Evolutionary conservation across 305 asterid genomes (phyloP), one percentile per base, ranked within the genome.

Genomic region (Solanum hybrid): DNA sequence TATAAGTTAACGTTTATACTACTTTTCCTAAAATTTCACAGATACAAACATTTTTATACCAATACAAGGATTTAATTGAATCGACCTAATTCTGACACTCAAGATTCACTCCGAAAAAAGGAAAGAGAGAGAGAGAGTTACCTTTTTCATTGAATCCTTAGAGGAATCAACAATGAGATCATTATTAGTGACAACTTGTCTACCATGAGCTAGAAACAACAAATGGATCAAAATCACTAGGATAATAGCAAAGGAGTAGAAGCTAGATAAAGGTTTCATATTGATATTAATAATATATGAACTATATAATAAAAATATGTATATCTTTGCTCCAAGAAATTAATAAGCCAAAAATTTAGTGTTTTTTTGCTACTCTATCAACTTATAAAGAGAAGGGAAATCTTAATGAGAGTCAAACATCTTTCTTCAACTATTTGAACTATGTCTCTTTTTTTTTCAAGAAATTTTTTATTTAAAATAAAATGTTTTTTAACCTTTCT

Each of bases 101-200:
- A 29, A 46, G 6, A 0, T 42, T 24, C 20, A 1, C 18, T 35
- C 22, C 26, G 11, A 3, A 3, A 14, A 13, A 40, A 8, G 5
- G 4, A 39, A 26, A 26, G 37, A 46, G 14, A 40, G 61, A 79
- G 35, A 26, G 28, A 39, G 61, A n/a, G 33, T 39, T 87, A 87
- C 89, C 89, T 18, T 82, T 37, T 87, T 29, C 39, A 87, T 16
- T 18, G 73, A 87, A 87, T 87, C 82, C 29, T 61, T 3, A 28
- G 89, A 87, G 20, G 89, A 73, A 87, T 87, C 84, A 37, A 71
- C 89, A 71, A 36, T 74, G 31, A 87, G 4, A 87, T 34, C 81
- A 86, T 71, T 87, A 35, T 61, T 29, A 64, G 67, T 6, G 28
- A 64, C 39, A 87, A 36, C n/a, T 37, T 87, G 39, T 16, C 5